Evolutionary conservation across 192 early-diverging fungal species (phyloP).

Genomic region (Coemansia erecta): DNA sequence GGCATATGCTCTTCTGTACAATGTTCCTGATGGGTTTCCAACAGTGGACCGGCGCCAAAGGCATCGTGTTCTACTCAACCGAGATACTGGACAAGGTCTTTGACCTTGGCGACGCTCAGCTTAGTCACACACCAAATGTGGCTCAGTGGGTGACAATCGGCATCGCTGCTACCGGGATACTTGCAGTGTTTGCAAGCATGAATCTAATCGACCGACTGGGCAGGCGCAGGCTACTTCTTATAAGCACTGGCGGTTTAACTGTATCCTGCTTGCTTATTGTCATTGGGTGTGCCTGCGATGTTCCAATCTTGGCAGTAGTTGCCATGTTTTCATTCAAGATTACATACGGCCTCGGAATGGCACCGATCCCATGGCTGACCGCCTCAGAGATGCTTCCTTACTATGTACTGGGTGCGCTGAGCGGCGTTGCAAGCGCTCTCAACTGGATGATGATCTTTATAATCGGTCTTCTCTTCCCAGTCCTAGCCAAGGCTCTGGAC

Average conservation of each 20-base stretch:
- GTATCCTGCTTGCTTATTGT: constrained; percentile 57
- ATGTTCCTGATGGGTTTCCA: constrained; percentile 71
- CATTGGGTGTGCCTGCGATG: constrained; percentile 53
- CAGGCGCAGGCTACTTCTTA: constrained; percentile 62
- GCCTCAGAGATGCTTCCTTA: constrained; percentile 75
- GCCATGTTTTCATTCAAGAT: constrained; percentile 67
- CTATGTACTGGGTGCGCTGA: constrained; percentile 66
- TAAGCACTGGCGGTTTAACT: constrained; percentile 59
- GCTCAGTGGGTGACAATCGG: constrained; percentile 50
- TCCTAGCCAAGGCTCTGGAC: constrained; percentile 28
- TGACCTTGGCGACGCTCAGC: constrained; percentile 38
- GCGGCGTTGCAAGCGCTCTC: constrained; percentile 63
- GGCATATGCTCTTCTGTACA: constrained; percentile 59
- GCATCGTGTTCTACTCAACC: constrained; percentile 80
- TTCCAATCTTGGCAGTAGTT: constrained; percentile 50
- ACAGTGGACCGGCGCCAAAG: constrained; percentile 82
- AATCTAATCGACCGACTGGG: constrained; percentile 69
- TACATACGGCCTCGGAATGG: constrained; percentile 71
- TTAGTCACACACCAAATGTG: constrained; percentile 36
- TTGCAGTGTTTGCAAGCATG: constrained; percentile 33
- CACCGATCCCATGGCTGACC: constrained; percentile 77
- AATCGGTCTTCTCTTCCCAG: constrained; percentile 58
- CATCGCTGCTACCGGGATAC: constrained; percentile 30
- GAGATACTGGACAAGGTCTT: constrained; percentile 66
- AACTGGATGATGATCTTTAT: constrained; percentile 70